Conservation (phyloP, 345 rosid species). For the Melaleuca quinquenervia region DNA sequence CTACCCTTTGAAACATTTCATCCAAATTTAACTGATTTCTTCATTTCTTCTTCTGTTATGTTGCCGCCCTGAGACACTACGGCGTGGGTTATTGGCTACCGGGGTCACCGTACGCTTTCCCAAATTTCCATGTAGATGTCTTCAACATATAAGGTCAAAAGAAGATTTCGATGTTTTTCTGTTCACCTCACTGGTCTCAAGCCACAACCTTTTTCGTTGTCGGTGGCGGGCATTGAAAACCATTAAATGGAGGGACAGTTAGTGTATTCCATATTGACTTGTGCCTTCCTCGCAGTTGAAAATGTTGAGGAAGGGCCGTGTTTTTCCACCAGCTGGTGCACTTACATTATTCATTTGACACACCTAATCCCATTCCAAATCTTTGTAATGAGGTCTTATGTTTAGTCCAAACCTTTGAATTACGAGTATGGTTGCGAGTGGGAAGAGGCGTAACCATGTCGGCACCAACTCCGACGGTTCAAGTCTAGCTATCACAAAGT, state of each 20-base stretch:
- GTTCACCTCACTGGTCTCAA: not conserved
- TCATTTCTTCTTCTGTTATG: not conserved
- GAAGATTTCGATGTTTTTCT: not conserved
- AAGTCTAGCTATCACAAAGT: not conserved
- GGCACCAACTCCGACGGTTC: not conserved
- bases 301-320: not conserved
- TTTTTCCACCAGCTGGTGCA: not conserved
- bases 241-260: not conserved
- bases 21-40: not conserved
- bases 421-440: not conserved
- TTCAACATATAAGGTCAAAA: not conserved
- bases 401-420: not conserved
- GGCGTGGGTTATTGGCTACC: not conserved
- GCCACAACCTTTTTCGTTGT: not conserved
- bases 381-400: not conserved
- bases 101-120: not conserved
- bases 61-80: not conserved
- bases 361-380: not conserved
- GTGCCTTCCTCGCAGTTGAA: not conserved
- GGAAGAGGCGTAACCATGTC: not conserved
- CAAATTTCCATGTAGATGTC: not conserved
- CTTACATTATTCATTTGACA: not conserved
- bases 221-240: not conserved
- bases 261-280: not conserved
- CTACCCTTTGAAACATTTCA: not conserved